Evolutionary conservation across 345 rosid genomes (phyloP).

Genomic region (Hibiscus tridactylites): DNA sequence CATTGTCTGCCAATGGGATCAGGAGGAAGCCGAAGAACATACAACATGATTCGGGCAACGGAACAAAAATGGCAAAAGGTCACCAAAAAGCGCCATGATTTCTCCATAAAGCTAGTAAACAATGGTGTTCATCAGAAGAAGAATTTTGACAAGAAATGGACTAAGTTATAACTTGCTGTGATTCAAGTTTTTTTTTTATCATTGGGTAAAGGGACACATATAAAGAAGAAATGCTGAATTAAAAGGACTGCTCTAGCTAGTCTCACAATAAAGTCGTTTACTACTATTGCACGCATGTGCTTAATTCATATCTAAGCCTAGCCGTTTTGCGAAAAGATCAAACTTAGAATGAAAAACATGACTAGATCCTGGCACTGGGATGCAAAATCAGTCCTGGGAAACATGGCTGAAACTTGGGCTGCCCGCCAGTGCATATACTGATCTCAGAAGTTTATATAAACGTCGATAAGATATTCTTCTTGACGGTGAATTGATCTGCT

Average conservation of each 20-base stretch:
- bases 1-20: not conserved
- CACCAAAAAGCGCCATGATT: not conserved
- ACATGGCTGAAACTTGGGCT: not conserved
- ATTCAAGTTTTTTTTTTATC: not conserved
- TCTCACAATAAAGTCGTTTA: not conserved
- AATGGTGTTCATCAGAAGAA: not conserved
- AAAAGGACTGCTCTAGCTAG: not conserved
- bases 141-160: not conserved
- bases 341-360: not conserved
- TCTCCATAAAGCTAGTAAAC: not conserved
- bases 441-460: conserved; percentile 28
- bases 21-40: not conserved
- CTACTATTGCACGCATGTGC: not conserved
- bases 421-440: not conserved
- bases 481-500: conserved; percentile 75
- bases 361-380: not conserved
- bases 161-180: not conserved
- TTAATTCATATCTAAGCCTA: conserved; percentile 2
- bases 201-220: not conserved
- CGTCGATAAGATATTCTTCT: conserved; percentile 60
- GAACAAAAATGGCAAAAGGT: not conserved
- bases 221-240: not conserved
- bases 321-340: not conserved
- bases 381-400: not conserved
- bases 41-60: not conserved